Conservation (phyloP, 305 asterid genomes). For the Monarda citriodora region DNA sequence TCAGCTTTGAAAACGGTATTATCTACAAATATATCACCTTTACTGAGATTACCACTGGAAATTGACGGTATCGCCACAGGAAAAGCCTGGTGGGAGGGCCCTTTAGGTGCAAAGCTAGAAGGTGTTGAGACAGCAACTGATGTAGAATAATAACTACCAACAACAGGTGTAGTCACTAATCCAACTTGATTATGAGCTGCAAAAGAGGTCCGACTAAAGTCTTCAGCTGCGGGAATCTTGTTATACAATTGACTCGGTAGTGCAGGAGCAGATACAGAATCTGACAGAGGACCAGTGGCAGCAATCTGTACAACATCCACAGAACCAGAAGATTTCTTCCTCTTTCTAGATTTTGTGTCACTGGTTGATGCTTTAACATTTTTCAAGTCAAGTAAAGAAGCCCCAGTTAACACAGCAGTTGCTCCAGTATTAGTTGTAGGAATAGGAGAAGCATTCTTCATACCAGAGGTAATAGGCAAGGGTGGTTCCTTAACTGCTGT, state of each 20-base stretch:
- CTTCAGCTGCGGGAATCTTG: slow-evolving; percentile 43
- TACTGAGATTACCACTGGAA: slow-evolving; percentile 45
- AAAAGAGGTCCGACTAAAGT: slow-evolving; percentile 45
- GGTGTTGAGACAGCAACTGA: slow-evolving; percentile 65
- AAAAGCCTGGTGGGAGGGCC: slow-evolving; percentile 41
- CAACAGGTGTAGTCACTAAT: slow-evolving; percentile 34
- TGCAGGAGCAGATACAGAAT: slow-evolving; percentile 40
- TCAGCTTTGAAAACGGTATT: slow-evolving; percentile 42
- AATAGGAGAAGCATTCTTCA: slow-evolving; percentile 37
- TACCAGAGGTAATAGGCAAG: slow-evolving; percentile 37
- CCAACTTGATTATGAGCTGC: slow-evolving; percentile 45
- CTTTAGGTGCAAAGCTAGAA: slow-evolving; percentile 45
- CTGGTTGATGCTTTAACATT: slow-evolving; percentile 43
- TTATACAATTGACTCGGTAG: slow-evolving; percentile 36
- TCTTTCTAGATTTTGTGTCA: slow-evolving; percentile 76
- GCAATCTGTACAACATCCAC: slow-evolving; percentile 55
- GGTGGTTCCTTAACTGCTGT: slow-evolving; percentile 56
- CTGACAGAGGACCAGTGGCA: slow-evolving; percentile 36
- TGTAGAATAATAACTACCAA: slow-evolving; percentile 58
- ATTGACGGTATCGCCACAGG: slow-evolving; percentile 35
- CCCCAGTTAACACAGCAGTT: slow-evolving; percentile 35
- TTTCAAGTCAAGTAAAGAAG: slow-evolving; percentile 48
- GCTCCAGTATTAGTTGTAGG: slow-evolving; percentile 45
- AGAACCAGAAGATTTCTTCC: slow-evolving; percentile 59
- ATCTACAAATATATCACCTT: slow-evolving; percentile 40